Base-by-base conservation (phyloP, 73 alveolate species). In the Effrenium voratum region DNA sequence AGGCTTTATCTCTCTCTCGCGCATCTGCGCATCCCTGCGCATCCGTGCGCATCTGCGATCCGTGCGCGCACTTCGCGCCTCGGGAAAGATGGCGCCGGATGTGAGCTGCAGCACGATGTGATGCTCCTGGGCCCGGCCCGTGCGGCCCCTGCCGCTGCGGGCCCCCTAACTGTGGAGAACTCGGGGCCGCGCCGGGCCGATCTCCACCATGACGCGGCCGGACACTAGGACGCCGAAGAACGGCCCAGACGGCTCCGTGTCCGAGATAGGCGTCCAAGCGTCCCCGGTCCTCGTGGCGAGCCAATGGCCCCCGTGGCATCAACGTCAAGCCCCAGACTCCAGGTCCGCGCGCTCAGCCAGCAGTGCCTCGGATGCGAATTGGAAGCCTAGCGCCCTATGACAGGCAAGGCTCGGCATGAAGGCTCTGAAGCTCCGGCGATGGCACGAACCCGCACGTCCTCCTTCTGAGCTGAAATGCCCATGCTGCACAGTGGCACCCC, bases 171-270 rank as follows among this genome's bases (percentile, higher is more conserved):
- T n/a, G n/a, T n/a, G n/a, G n/a, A n/a, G n/a, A n/a, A n/a, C n/a
- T n/a, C n/a, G n/a, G n/a, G n/a, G 8, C 52, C 83, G 22, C 38
- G 40, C 93, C 24, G 85, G 81, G 38, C 95, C 95, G 10, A 87
- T 87, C 95, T 87, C 95, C 85, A 87, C 95, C 95, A 87, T 87
- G 95, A 87, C 95, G 68, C 95, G 95, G 40, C 95, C 95, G 13
- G 82, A 24, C 44, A 41, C 80, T 36, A 85, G 82, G 32, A 85
- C 94, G 82, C 94, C 94, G 94, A 85, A 85, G 94, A 85, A 85
- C 63, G 94, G 94, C 94, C 94, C 94, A n/a, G 94, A n/a, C 41
- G 94, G 94, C 45, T 85, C 82, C 46, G 66, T 0, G 45, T 85
- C 94, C 34, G 94, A 22, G 77, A 85, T 73, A 60, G 94, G 94